Evolutionary conservation across 306 rosid genomes (phyloP), one percentile per base, ranked within the genome.

Genomic region (Begonia peltatifolia): DNA sequence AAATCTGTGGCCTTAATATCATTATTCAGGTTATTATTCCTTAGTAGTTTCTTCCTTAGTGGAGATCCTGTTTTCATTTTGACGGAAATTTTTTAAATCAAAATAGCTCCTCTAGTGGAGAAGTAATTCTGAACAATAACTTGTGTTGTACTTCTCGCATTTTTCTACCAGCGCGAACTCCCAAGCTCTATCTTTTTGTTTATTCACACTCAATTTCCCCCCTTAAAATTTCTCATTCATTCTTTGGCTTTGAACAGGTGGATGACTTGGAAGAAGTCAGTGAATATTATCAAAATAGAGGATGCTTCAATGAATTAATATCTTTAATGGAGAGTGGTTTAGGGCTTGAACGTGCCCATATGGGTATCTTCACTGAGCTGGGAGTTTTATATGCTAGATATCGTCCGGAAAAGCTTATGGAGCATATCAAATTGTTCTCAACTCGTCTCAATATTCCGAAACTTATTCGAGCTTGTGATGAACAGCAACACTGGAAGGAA

Each of bases 221-320:
- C 38, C 2, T 30, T 30, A 30, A 30, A 30, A 30, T 30, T 30
- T 30, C 8, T 50, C 4, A 6, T 50, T 15, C 12, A n/a, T 12
- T 42, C 16, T 55, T 68, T 17, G 30, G 17, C 60, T 54, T 53
- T 50, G 56, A 53, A 42, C 63, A 92, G 99, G 99, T 92, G 72
- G 99, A 92, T 71, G 99, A 92, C 76, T 78, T 92, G 82, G 99
- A 92, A 62, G 96, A 92, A 72, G 99, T 92, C 70, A 92, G 99
- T 62, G 96, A 92, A 64, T 92, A 75, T 75, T 92, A 92, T 74
- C 99, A 92, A 78, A 92, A 92, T 42, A 86, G 96, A 73, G 99
- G 99, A 58, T 83, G 94, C 76, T 92, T 92, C 83, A 92, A 83
- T 25, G 99, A 92, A 74, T 72, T 92, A 12, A 92, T 92, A 54